Conservation (phyloP, 106 monocot genomes). For the Dendrobium nobile region DNA sequence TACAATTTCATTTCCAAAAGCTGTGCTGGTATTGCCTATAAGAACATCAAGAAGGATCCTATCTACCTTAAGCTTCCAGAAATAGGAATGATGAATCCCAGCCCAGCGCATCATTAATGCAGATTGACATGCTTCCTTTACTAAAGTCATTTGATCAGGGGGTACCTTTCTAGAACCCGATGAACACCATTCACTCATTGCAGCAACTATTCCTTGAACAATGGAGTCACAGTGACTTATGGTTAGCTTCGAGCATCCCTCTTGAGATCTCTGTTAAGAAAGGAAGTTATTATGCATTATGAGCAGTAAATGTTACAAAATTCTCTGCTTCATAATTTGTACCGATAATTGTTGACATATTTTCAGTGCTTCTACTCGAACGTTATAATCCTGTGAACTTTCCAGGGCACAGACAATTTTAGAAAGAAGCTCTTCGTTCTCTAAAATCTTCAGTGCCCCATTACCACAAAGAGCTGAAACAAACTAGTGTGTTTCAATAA, state of each 20-base stretch:
- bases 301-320: background rate
- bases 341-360: slow-evolving; percentile 56
- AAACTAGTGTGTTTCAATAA: background rate
- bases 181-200: slow-evolving; percentile 48
- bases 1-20: slow-evolving; percentile 2
- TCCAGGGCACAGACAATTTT: slow-evolving; percentile 29
- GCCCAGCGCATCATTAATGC: slow-evolving; percentile 47
- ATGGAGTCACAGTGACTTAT: slow-evolving; percentile 36
- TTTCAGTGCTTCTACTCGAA: slow-evolving; percentile 50
- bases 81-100: slow-evolving; percentile 64
- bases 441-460: slow-evolving; percentile 47
- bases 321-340: background rate
- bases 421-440: slow-evolving; percentile 36
- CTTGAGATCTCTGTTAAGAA: slow-evolving; percentile 49
- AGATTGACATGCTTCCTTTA: slow-evolving; percentile 52
- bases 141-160: slow-evolving; percentile 42
- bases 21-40: slow-evolving; percentile 25
- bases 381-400: slow-evolving; percentile 11
- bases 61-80: slow-evolving; percentile 67
- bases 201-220: slow-evolving; percentile 49
- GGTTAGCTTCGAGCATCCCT: slow-evolving; percentile 37
- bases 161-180: slow-evolving; percentile 25
- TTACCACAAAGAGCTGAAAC: slow-evolving; percentile 83
- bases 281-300: background rate
- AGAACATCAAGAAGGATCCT: slow-evolving; percentile 51